These are phyloP conservation scores for Agrostemma githago DNA, from an alignment of 148 eudicot species.

Conservation along the genomic window DNA sequence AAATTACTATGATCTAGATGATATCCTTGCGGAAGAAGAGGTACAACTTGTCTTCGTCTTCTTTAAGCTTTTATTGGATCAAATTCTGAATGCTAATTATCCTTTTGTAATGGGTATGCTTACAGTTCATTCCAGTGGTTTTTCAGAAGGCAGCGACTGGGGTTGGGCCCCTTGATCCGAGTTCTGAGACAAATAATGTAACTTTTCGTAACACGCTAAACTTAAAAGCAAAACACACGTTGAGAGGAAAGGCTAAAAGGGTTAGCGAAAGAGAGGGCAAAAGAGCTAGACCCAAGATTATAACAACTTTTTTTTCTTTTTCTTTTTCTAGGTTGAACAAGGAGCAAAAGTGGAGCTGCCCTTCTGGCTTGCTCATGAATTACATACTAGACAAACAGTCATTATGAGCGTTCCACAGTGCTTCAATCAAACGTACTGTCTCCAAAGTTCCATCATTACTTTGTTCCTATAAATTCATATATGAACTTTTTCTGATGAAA, in stretches of 20 bases:
- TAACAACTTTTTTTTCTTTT: slow-evolving; percentile 9
- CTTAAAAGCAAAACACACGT: neutral
- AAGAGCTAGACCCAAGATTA: neutral
- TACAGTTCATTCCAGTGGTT: slow-evolving; percentile 69
- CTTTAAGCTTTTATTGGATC: neutral
- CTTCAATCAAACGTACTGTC: slow-evolving; percentile 66
- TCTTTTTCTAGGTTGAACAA: slow-evolving; percentile 55
- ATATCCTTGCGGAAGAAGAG: slow-evolving; percentile 86
- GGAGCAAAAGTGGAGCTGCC: slow-evolving; percentile 87
- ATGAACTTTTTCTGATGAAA: neutral
- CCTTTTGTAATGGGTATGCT: neutral
- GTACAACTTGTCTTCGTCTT: slow-evolving; percentile 22
- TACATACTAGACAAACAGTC: slow-evolving; percentile 63
- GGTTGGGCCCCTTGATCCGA: slow-evolving; percentile 78
- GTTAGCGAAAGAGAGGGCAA: neutral
- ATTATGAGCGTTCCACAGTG: slow-evolving; percentile 67
- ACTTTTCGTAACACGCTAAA: slow-evolving; percentile 4
- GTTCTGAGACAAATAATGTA: slow-evolving; percentile 85
- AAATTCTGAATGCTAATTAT: neutral
- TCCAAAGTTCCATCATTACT: neutral
- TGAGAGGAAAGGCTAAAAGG: neutral
- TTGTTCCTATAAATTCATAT: neutral
- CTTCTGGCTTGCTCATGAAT: slow-evolving; percentile 80
- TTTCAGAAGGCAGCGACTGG: slow-evolving; percentile 67
- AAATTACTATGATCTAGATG: slow-evolving; percentile 72